Percentiles rank a stretch among this genome's conserved stretches.
Evolutionary conservation across 345 rosid species (phyloP).

Genomic region (Lepidium africanum): DNA sequence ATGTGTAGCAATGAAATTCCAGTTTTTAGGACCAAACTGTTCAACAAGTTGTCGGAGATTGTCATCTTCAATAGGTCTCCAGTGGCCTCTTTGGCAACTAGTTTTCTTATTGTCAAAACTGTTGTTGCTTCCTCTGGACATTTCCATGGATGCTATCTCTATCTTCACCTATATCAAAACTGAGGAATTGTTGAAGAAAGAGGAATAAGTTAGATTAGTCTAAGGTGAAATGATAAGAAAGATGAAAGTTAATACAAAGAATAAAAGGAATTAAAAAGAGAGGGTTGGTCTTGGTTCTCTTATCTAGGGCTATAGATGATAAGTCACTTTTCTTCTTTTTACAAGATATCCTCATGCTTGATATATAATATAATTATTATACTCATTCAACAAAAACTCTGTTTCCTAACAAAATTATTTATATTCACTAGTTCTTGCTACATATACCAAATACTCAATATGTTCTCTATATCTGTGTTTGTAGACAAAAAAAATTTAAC

Average conservation of each 20-base stretch:
- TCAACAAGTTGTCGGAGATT: constrained; percentile 47
- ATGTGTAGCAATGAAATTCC: constrained; percentile 59
- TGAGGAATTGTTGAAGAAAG: constrained; percentile 16
- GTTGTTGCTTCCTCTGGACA: constrained; percentile 27
- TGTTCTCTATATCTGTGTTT: no score
- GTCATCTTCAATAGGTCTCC: constrained; percentile 60
- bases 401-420: background rate
- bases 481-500: no score
- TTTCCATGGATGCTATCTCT: constrained; percentile 32
- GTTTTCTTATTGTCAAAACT: constrained; percentile 25
- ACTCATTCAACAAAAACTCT: background rate
- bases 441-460: no score
- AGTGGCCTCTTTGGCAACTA: constrained; percentile 55
- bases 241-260: constrained; percentile 7
- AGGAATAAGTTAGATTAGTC: constrained; percentile 19
- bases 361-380: background rate
- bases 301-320: constrained; percentile 35
- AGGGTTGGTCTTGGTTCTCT: constrained; percentile 24
- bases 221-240: constrained; percentile 25
- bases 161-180: constrained; percentile 11
- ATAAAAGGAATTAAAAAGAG: constrained; percentile 20
- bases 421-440: background rate
- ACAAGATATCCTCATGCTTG: constrained; percentile 20
- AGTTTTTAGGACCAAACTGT: constrained; percentile 50
- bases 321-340: constrained; percentile 36